A percentile compares a stretch with the other conserved stretches of the same genome.
Conservation (phyloP, 768 basidiomycete genomes). For the Boletus rex-veris region DNA sequence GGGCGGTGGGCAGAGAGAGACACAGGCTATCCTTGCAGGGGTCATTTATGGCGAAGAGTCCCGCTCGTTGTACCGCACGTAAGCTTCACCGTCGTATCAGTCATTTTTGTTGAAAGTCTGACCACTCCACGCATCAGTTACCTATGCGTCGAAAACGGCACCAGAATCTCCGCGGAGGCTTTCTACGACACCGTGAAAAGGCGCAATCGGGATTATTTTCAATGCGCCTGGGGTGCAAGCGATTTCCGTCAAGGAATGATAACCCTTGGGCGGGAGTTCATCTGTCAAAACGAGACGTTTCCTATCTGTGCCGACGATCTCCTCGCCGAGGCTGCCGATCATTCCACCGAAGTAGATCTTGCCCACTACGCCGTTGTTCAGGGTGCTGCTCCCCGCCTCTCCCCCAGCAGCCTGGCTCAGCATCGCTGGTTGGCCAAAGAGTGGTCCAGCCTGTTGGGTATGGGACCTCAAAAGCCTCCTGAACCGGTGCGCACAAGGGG, state of each 20-base stretch:
- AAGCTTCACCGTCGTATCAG: not conserved
- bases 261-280: not conserved
- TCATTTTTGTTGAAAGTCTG: not conserved
- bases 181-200: not conserved
- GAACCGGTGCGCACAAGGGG: too few species aligned
- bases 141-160: not conserved
- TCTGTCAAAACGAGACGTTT: not conserved
- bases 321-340: not conserved
- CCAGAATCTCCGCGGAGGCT: rapidly evolving
- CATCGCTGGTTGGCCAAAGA: constrained; percentile 7
- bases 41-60: not conserved
- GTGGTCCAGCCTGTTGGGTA: not conserved
- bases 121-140: not conserved
- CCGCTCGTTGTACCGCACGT: not conserved
- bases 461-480: not conserved
- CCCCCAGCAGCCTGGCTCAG: not conserved
- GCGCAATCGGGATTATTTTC: not conserved
- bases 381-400: not conserved
- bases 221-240: not conserved
- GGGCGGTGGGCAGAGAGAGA: not conserved
- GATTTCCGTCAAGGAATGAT: not conserved
- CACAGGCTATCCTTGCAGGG: not conserved
- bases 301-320: not conserved
- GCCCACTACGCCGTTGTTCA: not conserved
- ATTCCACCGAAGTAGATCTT: constrained; percentile 3